Base-by-base conservation (phyloP, 768 basidiomycete species). In the Kwoniella newhampshirensis region DNA sequence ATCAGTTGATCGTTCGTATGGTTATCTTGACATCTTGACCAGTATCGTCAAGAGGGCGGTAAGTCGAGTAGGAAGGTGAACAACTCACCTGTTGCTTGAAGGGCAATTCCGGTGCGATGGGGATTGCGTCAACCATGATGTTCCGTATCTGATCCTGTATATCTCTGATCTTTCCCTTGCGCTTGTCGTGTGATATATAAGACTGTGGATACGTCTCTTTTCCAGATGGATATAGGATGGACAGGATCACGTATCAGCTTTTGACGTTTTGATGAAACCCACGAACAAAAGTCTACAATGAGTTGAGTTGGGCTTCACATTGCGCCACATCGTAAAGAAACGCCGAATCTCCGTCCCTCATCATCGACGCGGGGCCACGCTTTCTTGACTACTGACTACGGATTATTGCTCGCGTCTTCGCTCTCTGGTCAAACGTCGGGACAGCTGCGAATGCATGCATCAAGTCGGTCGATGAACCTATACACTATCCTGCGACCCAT, bases 101-200 rank as follows among this genome's bases (percentile, higher is more conserved):
- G 12, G 75, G 64, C 42, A 76, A 62, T 55, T 71, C 75, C 6
- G 73, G 71, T 32, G 66, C 64, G 53, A 76, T 73, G 42, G 73
- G 66, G 32, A 76, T 58, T 47, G 54, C 68, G 64, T 76, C 75
- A 53, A 67, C 60, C 75, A 76, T 76, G 23, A 25, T 71, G 37
- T 23, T 43, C 20, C 28, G 36, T 36, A 20, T 27, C 17, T 47
- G n/a, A 11, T 35, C 13, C 32, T 32, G 6, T 13, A 6, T 32
- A 32, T 32, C n/a, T n/a, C n/a, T n/a, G n/a, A n/a, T 32, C 32
- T 13, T 32, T 32, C 13, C 32, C 13, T 13, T 32, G 6, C 32
- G 6, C 6, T 32, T 32, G 32, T 32, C 13, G 32, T 32, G n/a
- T n/a, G n/a, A n/a, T n/a, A n/a, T n/a, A n/a, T n/a, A n/a, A n/a